These are phyloP conservation scores for Flaveria floridana DNA, from an alignment of 140 eudicot species.

Conservation along the genomic window DNA sequence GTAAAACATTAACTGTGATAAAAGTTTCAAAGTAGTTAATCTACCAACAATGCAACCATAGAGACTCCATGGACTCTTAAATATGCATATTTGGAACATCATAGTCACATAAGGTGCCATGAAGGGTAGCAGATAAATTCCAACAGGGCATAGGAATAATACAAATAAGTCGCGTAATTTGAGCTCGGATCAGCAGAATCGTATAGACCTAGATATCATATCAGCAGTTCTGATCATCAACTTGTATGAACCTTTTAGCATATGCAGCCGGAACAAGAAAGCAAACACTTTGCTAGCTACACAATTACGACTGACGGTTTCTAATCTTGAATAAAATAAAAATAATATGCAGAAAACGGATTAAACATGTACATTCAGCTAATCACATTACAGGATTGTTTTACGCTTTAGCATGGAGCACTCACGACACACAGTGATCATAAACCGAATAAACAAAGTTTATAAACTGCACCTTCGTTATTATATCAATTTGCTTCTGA, in stretches of 20 bases:
- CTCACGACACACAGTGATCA: background rate
- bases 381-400: background rate
- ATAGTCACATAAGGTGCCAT: background rate
- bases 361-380: background rate
- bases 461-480: background rate
- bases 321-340: background rate
- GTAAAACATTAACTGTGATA: background rate
- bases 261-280: background rate
- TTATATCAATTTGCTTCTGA: background rate
- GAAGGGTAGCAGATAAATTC: background rate
- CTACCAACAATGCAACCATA: conserved; percentile 8
- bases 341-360: too few relatives aligned
- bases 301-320: background rate
- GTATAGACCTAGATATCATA: background rate
- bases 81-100: conserved; percentile 3
- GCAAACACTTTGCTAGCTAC: background rate
- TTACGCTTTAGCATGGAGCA: background rate
- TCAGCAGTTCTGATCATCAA: background rate
- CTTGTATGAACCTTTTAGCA: background rate
- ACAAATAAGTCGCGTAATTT: background rate
- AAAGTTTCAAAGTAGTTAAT: background rate
- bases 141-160: background rate
- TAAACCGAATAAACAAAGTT: background rate
- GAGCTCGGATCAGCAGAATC: background rate
- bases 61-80: conserved; percentile 1